Evolutionary conservation across 140 eudicot genomes (phyloP).

Genomic region (Flaveria floridana): DNA sequence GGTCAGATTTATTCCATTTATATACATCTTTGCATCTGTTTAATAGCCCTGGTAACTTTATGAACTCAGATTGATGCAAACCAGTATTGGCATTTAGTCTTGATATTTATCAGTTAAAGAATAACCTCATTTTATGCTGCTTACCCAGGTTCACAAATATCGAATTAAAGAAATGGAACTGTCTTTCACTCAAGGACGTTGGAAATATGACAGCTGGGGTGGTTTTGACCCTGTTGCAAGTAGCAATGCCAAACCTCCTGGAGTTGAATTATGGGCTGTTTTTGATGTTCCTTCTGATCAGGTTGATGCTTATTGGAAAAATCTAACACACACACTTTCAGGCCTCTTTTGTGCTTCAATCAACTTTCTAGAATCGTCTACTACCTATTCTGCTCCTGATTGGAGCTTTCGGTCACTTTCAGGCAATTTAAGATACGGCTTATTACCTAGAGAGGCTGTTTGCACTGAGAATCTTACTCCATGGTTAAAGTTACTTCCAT

Average conservation of each 20-base stretch:
- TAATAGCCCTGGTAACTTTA: constrained; percentile 14
- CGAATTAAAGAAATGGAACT: constrained; percentile 80
- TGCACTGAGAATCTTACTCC: constrained; percentile 99
- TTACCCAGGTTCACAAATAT: constrained; percentile 74
- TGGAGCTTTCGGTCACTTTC: constrained; percentile 68
- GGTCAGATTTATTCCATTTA: neutral
- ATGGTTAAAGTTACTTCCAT: constrained; percentile 93
- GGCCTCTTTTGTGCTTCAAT: constrained; percentile 98
- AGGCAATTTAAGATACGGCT: constrained; percentile 76
- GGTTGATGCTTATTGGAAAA: constrained; percentile 92
- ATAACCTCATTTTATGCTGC: constrained; percentile 28
- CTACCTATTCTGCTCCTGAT: constrained; percentile 74
- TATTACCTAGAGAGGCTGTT: constrained; percentile 94
- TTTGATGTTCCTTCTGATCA: constrained; percentile 75
- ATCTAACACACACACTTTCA: constrained; percentile 92
- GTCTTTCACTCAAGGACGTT: constrained; percentile 97
- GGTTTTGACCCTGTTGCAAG: constrained; percentile 86
- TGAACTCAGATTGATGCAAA: constrained; percentile 19
- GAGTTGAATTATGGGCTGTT: constrained; percentile 95
- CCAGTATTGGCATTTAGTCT: constrained; percentile 7
- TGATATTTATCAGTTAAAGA: neutral
- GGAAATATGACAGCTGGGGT: constrained; percentile 98
- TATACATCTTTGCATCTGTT: constrained; percentile 5
- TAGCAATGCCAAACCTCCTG: constrained; percentile 92
- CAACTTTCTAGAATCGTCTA: constrained; percentile 88